Evolutionary conservation across 2,329 filamentous ascomycete species (phyloP).

Genomic region (Colletotrichum lini): DNA sequence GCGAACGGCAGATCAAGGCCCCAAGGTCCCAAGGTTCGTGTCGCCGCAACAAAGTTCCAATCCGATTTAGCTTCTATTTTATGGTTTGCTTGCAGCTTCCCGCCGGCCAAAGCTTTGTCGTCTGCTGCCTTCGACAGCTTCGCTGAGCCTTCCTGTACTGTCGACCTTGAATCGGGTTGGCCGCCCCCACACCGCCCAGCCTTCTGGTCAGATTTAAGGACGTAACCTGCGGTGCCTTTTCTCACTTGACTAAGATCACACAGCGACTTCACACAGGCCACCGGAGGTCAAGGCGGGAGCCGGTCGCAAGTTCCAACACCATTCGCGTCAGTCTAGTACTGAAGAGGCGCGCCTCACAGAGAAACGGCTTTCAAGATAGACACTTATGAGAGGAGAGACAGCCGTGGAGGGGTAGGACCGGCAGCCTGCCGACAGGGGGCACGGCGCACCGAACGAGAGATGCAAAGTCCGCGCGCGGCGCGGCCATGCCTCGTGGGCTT

Average conservation of each 20-base stretch:
- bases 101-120: not conserved
- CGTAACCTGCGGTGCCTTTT: not conserved
- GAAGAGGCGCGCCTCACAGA: not conserved
- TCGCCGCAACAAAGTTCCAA: slow-evolving; percentile 21
- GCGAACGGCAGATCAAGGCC: slow-evolving; percentile 10
- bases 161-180: slow-evolving; percentile 13
- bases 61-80: slow-evolving; percentile 15
- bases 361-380: not conserved
- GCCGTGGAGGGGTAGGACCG: slow-evolving; percentile 28
- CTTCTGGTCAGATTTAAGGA: not conserved
- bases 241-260: not conserved
- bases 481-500: slow-evolving; percentile 28
- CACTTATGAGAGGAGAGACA: not conserved
- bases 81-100: not conserved
- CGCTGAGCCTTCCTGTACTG: slow-evolving; percentile 10
- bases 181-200: not conserved
- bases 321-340: slow-evolving; percentile 13
- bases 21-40: not conserved
- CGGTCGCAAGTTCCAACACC: slow-evolving; percentile 4
- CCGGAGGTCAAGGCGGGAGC: slow-evolving; percentile 26
- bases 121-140: not conserved
- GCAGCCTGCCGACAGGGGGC: slow-evolving; percentile 39
- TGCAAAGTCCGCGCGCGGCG: not conserved
- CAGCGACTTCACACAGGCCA: slow-evolving; percentile 15
- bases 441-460: slow-evolving; percentile 33